Base-by-base conservation (phyloP, 306 rosid genomes). In the Morella rubra region DNA sequence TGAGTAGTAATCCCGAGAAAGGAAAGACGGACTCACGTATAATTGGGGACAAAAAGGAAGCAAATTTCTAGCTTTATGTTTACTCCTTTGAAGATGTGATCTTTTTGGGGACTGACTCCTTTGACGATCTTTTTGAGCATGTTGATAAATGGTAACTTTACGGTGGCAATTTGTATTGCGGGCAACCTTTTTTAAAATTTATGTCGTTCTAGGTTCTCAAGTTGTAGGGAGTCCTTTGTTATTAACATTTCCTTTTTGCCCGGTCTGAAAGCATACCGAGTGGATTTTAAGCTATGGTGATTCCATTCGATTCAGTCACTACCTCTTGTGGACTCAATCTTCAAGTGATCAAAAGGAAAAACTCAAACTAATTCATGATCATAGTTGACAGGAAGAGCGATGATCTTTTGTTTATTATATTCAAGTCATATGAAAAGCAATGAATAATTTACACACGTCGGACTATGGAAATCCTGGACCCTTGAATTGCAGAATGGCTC, bases 401-500 rank as follows among this genome's bases (percentile, higher is more conserved):
- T 41, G 5, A 3, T 65, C 14, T 65, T 15, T 40, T 40, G 49
- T 22, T 65, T 41, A 65, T 42, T 41, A 40, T 65, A 41, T 42
- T 42, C 3, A 15, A 10, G 18, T 41, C 1, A 42, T n/a, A 42
- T 65, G 50, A 41, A 16, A 7, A 9, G 45, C 27, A n/a, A 18
- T 42, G 77, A 64, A 51, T 14, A 22, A 7, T 64, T 22, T 47
- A 15, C 6, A 2, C 20, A 4, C n/a, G 3, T 46, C 40, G 44
- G 71, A 53, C 24, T 68, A 60, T 40, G 44, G 22, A 75, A 42
- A 6, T 50, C 44, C 80, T 37, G 64, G 42, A 56, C 52, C 0
- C 50, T 54, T 75, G 70, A n/a, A 76, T 27, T 56, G 72, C 45
- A 45, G 24, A 64, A 55, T 56, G 64, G 71, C 73, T 79, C 71